phyloP scores from a whole-genome alignment of 2,329 filamentous ascomycete genomes.

The Gaeumannomyces sp. region DNA sequence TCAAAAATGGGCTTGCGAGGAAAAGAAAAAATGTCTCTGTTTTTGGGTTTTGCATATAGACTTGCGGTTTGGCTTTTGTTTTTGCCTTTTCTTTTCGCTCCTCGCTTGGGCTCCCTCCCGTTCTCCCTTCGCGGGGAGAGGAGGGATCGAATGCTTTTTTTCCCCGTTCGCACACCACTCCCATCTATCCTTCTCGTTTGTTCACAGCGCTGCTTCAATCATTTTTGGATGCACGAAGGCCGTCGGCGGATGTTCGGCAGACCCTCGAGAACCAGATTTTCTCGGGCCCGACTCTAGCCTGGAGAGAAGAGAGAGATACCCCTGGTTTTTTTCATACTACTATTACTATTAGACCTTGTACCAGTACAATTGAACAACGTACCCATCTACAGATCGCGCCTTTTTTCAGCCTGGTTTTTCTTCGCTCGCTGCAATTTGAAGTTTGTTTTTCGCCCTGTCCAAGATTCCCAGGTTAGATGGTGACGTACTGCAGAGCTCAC shows the following conservation, averaged over 20 bases:
- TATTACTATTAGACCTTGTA: slow-evolving; percentile 1
- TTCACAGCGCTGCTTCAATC: too few species aligned
- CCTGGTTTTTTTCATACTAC: not conserved
- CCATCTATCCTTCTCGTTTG: too few species aligned
- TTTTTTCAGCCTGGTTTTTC: not conserved
- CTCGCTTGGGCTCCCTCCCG: slow-evolving; percentile 1
- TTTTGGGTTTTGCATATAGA: slow-evolving; percentile 11
- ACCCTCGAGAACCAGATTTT: too few species aligned
- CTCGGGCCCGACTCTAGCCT: too few species aligned
- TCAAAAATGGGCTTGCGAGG: slow-evolving; percentile 6
- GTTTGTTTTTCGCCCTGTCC: not conserved
- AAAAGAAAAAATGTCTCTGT: slow-evolving; percentile 10
- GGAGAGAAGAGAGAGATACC: too few species aligned
- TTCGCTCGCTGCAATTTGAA: not conserved
- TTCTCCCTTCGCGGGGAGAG: too few species aligned
- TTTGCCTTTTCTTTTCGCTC: not conserved
- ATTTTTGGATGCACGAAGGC: too few species aligned
- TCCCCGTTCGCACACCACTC: too few species aligned
- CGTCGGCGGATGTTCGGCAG: too few species aligned
- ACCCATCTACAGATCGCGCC: not conserved
- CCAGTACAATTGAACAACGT: not conserved
- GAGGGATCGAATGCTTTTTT: too few species aligned
- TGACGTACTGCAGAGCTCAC: too few species aligned
- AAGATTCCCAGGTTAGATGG: not conserved
- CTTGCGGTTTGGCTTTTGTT: not conserved